phyloP scores from a whole-genome alignment of 169 alveolate genomes.

The Eimeria praecox region DNA sequence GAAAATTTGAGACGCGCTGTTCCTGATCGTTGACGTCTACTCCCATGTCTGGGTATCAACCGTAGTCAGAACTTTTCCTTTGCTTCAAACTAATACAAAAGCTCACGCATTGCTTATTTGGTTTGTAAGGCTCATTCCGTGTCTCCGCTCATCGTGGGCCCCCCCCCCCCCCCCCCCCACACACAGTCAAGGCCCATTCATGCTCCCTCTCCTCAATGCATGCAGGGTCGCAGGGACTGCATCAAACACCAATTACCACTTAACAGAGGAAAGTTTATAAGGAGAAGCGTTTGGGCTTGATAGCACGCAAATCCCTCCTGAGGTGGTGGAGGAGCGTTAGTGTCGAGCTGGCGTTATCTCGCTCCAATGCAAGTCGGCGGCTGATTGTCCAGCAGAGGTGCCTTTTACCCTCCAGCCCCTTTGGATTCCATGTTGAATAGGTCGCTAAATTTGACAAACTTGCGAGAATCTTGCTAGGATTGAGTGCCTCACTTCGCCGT shows the following conservation, averaged over 20 bases:
- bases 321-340: slow-evolving; percentile 10
- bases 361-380: background rate
- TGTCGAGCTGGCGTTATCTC: background rate
- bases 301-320: slow-evolving; percentile 18
- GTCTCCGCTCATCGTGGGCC: slow-evolving; percentile 15
- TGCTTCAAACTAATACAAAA: slow-evolving; percentile 18
- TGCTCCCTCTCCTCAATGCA: background rate
- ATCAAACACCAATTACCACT: background rate
- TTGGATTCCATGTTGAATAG: background rate
- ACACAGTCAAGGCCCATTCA: slow-evolving; percentile 41
- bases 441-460: background rate
- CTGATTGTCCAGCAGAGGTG: slow-evolving; percentile 6
- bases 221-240: background rate
- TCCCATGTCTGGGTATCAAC: background rate
- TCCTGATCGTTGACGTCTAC: background rate
- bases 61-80: background rate
- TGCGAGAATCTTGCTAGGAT: background rate
- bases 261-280: background rate
- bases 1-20: slow-evolving; percentile 3
- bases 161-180: slow-evolving; percentile 41
- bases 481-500: background rate
- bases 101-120: background rate
- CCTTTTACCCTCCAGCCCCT: background rate
- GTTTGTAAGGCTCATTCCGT: background rate
- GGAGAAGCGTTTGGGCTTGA: background rate